Evolutionary conservation across 495 filamentous ascomycete species (phyloP).

Genomic region (Mycothermus thermophilus): DNA sequence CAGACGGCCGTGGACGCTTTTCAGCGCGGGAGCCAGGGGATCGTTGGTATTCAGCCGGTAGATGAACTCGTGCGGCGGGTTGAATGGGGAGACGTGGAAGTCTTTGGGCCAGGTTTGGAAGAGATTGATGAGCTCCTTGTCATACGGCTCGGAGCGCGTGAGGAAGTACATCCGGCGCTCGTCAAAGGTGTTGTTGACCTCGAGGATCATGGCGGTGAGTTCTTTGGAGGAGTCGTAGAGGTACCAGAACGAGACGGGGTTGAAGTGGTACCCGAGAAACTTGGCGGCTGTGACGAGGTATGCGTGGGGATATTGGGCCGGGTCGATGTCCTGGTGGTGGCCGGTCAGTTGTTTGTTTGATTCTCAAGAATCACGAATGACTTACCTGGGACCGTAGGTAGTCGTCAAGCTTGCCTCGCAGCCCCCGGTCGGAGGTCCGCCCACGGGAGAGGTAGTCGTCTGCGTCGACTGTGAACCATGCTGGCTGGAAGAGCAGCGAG

Average conservation of each 20-base stretch:
- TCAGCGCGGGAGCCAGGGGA: conserved; percentile 30
- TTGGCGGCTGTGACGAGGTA: conserved; percentile 57
- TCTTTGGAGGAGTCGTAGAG: conserved; percentile 46
- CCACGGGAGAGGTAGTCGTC: conserved; percentile 46
- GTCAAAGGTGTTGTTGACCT: conserved; percentile 68
- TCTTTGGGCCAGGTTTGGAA: conserved; percentile 50
- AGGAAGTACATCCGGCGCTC: conserved; percentile 54
- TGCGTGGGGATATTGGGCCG: conserved; percentile 42
- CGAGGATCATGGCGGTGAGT: conserved; percentile 55
- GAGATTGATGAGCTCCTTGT: too few relatives aligned
- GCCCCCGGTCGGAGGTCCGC: conserved; percentile 24
- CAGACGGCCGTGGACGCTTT: too few relatives aligned
- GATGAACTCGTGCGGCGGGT: conserved; percentile 49
- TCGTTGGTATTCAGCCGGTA: conserved; percentile 40
- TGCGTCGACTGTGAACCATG: conserved; percentile 46
- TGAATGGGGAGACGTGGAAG: conserved; percentile 66
- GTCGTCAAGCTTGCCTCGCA: conserved; percentile 43
- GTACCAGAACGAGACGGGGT: conserved; percentile 72
- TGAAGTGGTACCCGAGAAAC: conserved; percentile 59
- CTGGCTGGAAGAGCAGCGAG: conserved; percentile 6
- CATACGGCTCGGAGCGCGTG: conserved; percentile 22
- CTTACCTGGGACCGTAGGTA: conserved; percentile 41
- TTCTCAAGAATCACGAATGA: neutral
- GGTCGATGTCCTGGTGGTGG: conserved; percentile 34
- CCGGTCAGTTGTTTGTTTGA: neutral